Evolutionary conservation across 2,329 filamentous ascomycete genomes (phyloP).

Genomic region (Cladosporium sp.): DNA sequence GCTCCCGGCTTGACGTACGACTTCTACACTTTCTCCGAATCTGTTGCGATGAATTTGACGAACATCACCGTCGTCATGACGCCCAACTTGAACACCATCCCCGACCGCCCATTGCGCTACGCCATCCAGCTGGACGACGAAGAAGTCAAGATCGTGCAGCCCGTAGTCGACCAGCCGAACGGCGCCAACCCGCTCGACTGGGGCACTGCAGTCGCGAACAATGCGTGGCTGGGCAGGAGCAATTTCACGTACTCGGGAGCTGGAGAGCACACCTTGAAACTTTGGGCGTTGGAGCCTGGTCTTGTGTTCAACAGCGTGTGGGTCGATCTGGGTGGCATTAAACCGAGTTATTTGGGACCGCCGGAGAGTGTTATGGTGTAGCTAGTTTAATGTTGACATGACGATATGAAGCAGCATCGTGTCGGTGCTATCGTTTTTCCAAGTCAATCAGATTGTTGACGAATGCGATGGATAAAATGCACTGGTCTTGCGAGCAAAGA

Average conservation of each 20-base stretch:
- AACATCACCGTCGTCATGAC: conserved; percentile 26
- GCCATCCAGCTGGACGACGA: conserved; percentile 34
- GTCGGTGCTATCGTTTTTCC: no score
- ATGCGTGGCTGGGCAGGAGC: conserved; percentile 47
- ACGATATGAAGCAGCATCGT: no score
- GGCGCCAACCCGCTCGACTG: conserved; percentile 43
- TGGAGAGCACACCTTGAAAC: conserved; percentile 40
- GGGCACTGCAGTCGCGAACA: conserved; percentile 47
- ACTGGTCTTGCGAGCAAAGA: no score
- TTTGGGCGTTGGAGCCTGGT: conserved; percentile 45
- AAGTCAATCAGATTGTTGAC: no score
- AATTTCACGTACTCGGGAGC: conserved; percentile 31
- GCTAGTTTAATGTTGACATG: no score
- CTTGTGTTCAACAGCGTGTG: conserved; percentile 38
- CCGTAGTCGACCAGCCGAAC: conserved; percentile 23
- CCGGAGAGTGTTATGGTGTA: conserved; percentile 31
- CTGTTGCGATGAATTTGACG: conserved; percentile 39
- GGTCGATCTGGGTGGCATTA: conserved; percentile 32
- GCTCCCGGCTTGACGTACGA: conserved; percentile 58
- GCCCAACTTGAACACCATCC: conserved; percentile 27
- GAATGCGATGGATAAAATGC: no score
- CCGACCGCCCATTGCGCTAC: conserved; percentile 32
- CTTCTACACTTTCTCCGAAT: conserved; percentile 57
- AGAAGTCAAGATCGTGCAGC: conserved; percentile 23
- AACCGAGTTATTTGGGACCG: conserved; percentile 33